Evolutionary conservation across 148 eudicot species (phyloP).

Genomic region (Rhododendron henanense): DNA sequence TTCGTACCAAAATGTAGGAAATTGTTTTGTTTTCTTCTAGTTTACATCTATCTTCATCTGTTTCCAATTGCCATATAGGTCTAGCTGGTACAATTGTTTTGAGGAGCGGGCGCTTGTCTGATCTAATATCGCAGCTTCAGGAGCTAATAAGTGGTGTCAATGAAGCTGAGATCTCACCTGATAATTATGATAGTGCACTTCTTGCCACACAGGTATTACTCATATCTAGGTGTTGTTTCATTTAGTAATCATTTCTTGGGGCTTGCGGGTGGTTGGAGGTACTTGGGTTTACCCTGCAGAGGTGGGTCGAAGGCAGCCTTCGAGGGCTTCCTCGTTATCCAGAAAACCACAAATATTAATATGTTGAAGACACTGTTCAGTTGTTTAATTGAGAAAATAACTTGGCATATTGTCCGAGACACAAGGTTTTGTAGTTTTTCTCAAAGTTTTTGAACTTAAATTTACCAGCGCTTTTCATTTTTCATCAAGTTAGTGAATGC

Average conservation of each 20-base stretch:
- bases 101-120: conserved; percentile 80
- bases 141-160: conserved; percentile 59
- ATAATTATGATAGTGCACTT: conserved; percentile 57
- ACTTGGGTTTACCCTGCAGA: not conserved
- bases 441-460: not conserved
- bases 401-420: not conserved
- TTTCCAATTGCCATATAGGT: conserved; percentile 35
- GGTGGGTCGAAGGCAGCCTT: not conserved
- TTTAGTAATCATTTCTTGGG: not conserved
- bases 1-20: not conserved
- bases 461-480: not conserved
- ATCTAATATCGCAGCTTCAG: conserved; percentile 71
- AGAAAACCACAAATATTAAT: not conserved
- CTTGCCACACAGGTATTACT: conserved; percentile 78
- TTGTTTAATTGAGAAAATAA: not conserved
- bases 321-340: not conserved
- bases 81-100: conserved; percentile 76
- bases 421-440: not conserved
- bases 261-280: not conserved
- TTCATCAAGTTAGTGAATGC: not conserved
- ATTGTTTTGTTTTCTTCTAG: not conserved
- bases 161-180: conserved; percentile 61
- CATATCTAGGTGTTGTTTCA: not conserved
- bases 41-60: not conserved
- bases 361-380: not conserved